Percentiles rank a stretch among this genome's conserved stretches.
phyloP scores from a whole-genome alignment of 2,329 filamentous ascomycete genomes.

The Akanthomyces muscarius region DNA sequence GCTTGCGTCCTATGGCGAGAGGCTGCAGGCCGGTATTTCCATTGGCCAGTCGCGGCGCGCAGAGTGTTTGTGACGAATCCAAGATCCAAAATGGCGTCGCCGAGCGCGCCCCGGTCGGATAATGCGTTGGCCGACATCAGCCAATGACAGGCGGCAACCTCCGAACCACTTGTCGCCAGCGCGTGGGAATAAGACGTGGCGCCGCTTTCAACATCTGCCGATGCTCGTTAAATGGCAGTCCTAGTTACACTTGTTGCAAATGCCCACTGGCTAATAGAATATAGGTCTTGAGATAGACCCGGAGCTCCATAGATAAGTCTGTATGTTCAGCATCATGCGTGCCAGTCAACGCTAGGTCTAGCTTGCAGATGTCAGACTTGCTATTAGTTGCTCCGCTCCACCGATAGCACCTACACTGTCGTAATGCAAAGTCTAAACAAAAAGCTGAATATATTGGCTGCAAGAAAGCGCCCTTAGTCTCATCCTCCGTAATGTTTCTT shows the following conservation, averaged over 20 bases:
- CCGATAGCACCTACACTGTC: background rate
- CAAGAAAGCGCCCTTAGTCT: too few species aligned
- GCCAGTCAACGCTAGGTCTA: background rate
- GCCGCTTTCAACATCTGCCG: background rate
- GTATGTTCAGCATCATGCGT: background rate
- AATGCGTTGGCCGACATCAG: background rate
- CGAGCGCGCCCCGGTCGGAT: background rate
- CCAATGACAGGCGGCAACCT: background rate
- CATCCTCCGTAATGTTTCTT: too few species aligned
- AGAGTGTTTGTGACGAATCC: background rate
- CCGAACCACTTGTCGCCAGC: background rate
- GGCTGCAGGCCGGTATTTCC: background rate
- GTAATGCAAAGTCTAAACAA: background rate
- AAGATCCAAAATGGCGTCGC: conserved; percentile 7
- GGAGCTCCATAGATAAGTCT: too few species aligned
- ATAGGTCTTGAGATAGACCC: too few species aligned
- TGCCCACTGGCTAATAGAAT: too few species aligned
- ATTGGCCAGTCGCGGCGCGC: too few species aligned
- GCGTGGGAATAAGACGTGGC: background rate
- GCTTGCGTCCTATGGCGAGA: background rate
- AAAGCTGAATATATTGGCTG: too few species aligned
- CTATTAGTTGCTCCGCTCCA: background rate
- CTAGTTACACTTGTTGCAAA: too few species aligned
- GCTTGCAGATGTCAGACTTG: background rate
- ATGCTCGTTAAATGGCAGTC: background rate